Percentiles rank a stretch among this genome's conserved stretches.
phyloP scores from a whole-genome alignment of 2,329 filamentous ascomycete genomes.

The Fusarium burgessii region DNA sequence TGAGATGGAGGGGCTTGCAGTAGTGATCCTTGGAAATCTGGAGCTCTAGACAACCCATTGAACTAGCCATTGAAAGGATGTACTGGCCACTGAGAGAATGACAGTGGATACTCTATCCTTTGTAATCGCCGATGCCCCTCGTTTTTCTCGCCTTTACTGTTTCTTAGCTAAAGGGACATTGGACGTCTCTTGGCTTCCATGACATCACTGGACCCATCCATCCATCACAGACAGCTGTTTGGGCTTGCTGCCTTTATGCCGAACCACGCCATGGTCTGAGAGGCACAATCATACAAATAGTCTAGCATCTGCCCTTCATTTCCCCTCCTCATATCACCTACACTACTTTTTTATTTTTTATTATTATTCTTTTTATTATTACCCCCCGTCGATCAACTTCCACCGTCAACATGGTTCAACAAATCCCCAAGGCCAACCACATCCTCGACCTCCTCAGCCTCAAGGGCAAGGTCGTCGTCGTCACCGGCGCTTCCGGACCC shows the following conservation, averaged over 20 bases:
- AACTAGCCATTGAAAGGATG: too few species aligned
- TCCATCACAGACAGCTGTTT: conserved; percentile 13
- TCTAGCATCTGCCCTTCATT: conserved; percentile 8
- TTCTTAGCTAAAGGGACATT: conserved; percentile 1
- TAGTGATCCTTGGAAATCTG: conserved; percentile 8
- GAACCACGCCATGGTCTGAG: conserved; percentile 18
- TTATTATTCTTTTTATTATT: background rate
- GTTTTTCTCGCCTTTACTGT: background rate
- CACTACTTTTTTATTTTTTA: background rate
- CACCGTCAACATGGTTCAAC: conserved; percentile 62
- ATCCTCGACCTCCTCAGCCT: conserved; percentile 77
- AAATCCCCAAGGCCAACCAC: conserved; percentile 66
- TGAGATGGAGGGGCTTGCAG: conserved; percentile 19
- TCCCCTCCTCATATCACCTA: conserved; percentile 8
- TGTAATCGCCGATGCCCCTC: conserved; percentile 35
- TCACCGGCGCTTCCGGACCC: conserved; percentile 77
- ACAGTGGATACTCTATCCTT: background rate
- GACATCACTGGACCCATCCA: conserved; percentile 46
- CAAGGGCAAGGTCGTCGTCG: conserved; percentile 78
- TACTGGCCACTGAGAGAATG: background rate
- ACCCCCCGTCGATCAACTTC: background rate
- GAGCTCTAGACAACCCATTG: background rate
- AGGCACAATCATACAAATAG: conserved; percentile 28
- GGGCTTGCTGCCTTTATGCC: conserved; percentile 25
- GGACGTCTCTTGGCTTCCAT: conserved; percentile 23